phyloP scores from a whole-genome alignment of 805 yeast genomes.

The Metschnikowia henanensis region DNA sequence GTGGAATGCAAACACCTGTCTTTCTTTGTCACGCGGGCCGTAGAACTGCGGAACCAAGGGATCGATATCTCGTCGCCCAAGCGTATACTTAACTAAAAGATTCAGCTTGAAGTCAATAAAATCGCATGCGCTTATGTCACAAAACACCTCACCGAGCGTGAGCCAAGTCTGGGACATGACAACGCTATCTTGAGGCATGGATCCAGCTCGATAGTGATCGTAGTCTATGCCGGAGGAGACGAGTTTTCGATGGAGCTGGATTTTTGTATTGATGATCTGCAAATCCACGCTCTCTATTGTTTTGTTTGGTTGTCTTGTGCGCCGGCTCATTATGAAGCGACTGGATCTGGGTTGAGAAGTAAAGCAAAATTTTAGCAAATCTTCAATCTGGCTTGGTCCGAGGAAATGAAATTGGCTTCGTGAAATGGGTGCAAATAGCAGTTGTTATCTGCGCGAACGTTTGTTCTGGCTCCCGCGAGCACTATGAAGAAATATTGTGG shows the following conservation, averaged over 20 bases:
- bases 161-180: conserved; percentile 3
- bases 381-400: too few species aligned
- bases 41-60: conserved; percentile 14
- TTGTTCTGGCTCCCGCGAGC: too few species aligned
- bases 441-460: too few species aligned
- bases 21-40: conserved; percentile 10
- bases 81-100: conserved; percentile 8
- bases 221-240: conserved; percentile 8
- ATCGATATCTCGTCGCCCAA: conserved; percentile 7
- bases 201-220: conserved; percentile 15
- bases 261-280: conserved; percentile 12
- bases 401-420: not conserved
- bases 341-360: too few species aligned
- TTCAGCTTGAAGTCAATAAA: conserved; percentile 11
- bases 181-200: conserved; percentile 4
- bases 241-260: conserved; percentile 8
- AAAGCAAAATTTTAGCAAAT: not conserved
- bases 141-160: conserved; percentile 4
- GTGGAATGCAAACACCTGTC: conserved; percentile 2
- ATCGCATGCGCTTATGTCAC: conserved; percentile 15
- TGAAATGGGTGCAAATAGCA: conserved; percentile 5
- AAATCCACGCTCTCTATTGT: conserved; percentile 12
- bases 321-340: conserved; percentile 10
- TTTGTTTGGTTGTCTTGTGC: conserved; percentile 7
- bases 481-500: too few species aligned